Percentiles rank a stretch among this genome's conserved stretches.
Conservation (phyloP, 208 protist genomes). For the Leishmania gerbilli region DNA sequence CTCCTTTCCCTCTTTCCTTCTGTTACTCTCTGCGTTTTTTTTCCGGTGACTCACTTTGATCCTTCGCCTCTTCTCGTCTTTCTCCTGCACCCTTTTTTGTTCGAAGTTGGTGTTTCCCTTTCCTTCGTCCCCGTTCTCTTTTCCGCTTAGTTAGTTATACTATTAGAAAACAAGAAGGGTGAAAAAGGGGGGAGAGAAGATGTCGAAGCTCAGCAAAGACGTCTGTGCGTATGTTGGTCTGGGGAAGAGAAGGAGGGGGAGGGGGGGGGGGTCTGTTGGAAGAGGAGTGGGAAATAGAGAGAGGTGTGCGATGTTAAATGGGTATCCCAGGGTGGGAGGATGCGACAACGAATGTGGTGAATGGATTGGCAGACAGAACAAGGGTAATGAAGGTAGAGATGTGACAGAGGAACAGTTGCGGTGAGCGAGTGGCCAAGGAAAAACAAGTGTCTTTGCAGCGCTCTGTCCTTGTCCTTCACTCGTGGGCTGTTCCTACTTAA, state of each 20-base stretch:
- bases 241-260: neutral
- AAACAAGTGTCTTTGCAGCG: neutral
- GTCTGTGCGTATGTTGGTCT: neutral
- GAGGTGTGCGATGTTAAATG: neutral
- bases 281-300: neutral
- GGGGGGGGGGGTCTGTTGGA: neutral
- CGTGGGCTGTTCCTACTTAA: neutral
- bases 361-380: neutral
- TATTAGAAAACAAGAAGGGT: neutral
- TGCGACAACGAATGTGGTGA: neutral
- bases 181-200: conserved; percentile 9
- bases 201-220: conserved; percentile 5
- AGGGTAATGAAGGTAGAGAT: neutral
- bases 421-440: neutral
- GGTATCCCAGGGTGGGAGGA: too few relatives aligned
- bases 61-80: neutral
- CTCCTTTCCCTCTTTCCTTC: conserved; percentile 21
- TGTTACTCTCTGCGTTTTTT: conserved; percentile 5
- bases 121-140: neutral
- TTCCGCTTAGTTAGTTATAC: neutral
- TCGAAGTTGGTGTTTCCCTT: neutral
- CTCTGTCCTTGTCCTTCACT: conserved; percentile 1
- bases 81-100: neutral
- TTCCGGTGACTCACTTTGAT: neutral
- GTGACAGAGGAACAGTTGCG: neutral